Base-by-base conservation (phyloP, 2,329 filamentous ascomycete genomes). In the Xylariaceae sp. region DNA sequence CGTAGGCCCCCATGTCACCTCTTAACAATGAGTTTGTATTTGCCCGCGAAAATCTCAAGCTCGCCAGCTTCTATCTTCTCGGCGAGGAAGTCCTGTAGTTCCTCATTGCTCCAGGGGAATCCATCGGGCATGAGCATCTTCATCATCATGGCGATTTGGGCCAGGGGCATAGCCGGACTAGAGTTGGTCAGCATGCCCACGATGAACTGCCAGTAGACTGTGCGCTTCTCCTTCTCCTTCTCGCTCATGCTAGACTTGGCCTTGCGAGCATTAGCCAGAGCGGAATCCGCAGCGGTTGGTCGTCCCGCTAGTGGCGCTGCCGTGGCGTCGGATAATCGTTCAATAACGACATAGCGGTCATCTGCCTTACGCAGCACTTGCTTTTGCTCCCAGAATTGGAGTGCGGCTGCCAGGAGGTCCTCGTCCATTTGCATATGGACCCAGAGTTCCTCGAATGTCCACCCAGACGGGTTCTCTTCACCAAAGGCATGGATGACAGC, bases 131-230 rank as follows among this genome's bases (percentile, higher is more conserved):
- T 86, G 60, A 93, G 82, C 82, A 97, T 93, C 75, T 90, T 91
- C 80, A 99, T 82, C 90, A 97, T 97, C 88, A 92, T 96, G 7
- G 86, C 82, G 65, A 99, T 95, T 71, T 92, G 84, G 57, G 80
- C 80, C 60, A 92, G 77, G 54, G 89, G 87, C 89, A 97, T 94
- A 34, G 88, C 75, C 15, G 82, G 85, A 15, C 88, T 88, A 67
- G 91, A 88, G 73, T 97, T 97, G 62, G 91, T 97, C 74, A 99
- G 77, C 94, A 99, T 97, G 55, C 90, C 91, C 58, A 92, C 80
- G 60, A 99, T 92, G 72, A 96, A 97, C 69, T 92, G 88, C 84
- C 89, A 91, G 74, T 97, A 96, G 45, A 96, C 82, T 49, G 76
- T 74, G 39, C 80, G 78, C 60, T 79, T 78, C 66, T 82, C 82